These are phyloP conservation scores for Stemphylium vesicarium DNA, from an alignment of 2,329 filamentous ascomycete species.

Conservation along the genomic window DNA sequence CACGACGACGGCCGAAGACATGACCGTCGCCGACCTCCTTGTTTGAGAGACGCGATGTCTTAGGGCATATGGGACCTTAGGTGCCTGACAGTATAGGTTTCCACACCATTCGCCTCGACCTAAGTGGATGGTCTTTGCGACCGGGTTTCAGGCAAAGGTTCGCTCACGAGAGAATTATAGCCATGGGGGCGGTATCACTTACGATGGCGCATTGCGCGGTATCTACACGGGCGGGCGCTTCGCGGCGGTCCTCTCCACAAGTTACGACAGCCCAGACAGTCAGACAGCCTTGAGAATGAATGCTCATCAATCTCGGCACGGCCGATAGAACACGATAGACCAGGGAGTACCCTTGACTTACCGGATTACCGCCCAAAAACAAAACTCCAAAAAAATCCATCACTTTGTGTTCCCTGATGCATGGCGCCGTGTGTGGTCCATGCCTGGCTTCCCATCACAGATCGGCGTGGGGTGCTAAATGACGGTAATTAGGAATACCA, in stretches of 20 bases:
- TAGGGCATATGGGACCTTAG: not conserved
- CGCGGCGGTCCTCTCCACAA: not conserved
- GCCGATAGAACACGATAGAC: not conserved
- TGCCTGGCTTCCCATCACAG: not conserved
- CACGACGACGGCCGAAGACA: not conserved
- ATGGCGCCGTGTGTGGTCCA: not conserved
- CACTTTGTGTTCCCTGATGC: not conserved
- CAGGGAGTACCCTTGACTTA: not conserved
- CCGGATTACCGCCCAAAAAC: not conserved
- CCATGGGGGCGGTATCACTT: not conserved
- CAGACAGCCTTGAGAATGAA: not conserved
- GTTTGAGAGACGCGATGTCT: not conserved
- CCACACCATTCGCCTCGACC: not conserved
- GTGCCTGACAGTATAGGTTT: not conserved
- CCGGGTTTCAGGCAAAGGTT: slow-evolving; percentile 2
- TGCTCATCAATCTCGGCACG: not conserved
- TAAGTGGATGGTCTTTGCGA: not conserved
- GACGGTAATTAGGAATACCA: not conserved
- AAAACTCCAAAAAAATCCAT: not conserved
- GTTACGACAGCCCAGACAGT: not conserved
- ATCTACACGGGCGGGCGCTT: not conserved
- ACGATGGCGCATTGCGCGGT: not conserved
- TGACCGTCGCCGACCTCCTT: not conserved
- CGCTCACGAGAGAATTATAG: not conserved
- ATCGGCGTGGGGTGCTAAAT: slow-evolving; percentile 2